Evolutionary conservation across 495 filamentous ascomycete genomes (phyloP).

Genomic region (Penicillium bialowiezense): DNA sequence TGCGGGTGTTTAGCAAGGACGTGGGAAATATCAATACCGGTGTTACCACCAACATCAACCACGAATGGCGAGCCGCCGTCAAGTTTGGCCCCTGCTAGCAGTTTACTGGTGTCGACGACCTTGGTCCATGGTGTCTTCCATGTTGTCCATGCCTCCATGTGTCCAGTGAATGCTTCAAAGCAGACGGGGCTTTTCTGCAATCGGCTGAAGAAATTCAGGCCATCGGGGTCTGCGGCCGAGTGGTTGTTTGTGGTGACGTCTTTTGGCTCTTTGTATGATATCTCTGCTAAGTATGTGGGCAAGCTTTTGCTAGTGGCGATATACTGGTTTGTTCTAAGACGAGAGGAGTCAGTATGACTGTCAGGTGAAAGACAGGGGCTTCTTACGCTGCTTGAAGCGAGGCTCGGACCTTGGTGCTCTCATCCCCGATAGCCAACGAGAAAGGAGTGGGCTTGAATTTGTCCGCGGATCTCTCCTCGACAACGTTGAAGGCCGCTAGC

Average conservation of each 20-base stretch:
- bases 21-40: slow-evolving; percentile 45
- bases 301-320: slow-evolving; percentile 21
- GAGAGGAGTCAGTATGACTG: background rate
- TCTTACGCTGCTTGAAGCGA: slow-evolving; percentile 36
- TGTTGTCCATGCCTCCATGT: slow-evolving; percentile 37
- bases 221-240: slow-evolving; percentile 28
- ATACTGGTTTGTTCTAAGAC: slow-evolving; percentile 25
- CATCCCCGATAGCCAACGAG: slow-evolving; percentile 34
- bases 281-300: slow-evolving; percentile 37
- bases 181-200: slow-evolving; percentile 26
- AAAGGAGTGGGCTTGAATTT: slow-evolving; percentile 34
- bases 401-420: slow-evolving; percentile 31
- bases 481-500: slow-evolving; percentile 34
- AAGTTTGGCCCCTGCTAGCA: slow-evolving; percentile 17
- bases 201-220: slow-evolving; percentile 35
- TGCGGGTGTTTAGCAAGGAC: slow-evolving; percentile 40
- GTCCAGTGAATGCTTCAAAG: slow-evolving; percentile 34
- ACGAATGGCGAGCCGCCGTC: slow-evolving; percentile 27
- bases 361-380: background rate
- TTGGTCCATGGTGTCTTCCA: slow-evolving; percentile 34
- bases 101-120: slow-evolving; percentile 27
- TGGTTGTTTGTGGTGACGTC: slow-evolving; percentile 30
- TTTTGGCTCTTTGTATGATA: slow-evolving; percentile 31
- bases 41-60: slow-evolving; percentile 51
- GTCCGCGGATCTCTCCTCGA: slow-evolving; percentile 35